Evolutionary conservation across 331 rosid species (phyloP).

Genomic region (Cydonia oblonga): DNA sequence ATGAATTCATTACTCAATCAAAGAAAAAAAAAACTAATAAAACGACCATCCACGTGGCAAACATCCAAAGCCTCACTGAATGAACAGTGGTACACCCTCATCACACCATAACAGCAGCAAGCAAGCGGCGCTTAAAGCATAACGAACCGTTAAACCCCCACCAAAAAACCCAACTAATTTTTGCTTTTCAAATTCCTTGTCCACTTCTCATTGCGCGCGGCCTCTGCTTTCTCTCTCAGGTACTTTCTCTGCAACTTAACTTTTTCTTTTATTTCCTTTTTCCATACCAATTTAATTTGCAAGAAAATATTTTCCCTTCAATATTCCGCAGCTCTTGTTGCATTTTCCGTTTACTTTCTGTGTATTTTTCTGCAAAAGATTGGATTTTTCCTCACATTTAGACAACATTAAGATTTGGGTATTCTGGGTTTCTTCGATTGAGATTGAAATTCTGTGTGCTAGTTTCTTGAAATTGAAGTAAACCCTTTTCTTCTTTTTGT

Average conservation of each 20-base stretch:
- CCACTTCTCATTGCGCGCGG: not conserved
- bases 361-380: not conserved
- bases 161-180: not conserved
- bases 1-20: not conserved
- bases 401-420: not conserved
- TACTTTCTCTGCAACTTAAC: not conserved
- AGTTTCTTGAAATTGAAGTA: not conserved
- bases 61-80: not conserved
- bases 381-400: not conserved
- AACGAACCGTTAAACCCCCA: not conserved
- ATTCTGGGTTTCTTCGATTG: not conserved
- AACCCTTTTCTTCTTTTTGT: not conserved
- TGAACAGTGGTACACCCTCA: not conserved
- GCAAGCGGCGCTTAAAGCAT: not conserved
- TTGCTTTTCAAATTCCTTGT: not conserved
- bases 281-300: not conserved
- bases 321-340: not conserved
- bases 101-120: not conserved
- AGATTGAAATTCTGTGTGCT: not conserved
- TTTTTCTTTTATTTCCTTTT: not conserved
- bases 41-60: not conserved
- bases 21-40: not conserved
- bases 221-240: not conserved
- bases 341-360: not conserved
- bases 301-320: not conserved